Base-by-base conservation (phyloP, 768 basidiomycete genomes). In the Crucibulum laeve region DNA sequence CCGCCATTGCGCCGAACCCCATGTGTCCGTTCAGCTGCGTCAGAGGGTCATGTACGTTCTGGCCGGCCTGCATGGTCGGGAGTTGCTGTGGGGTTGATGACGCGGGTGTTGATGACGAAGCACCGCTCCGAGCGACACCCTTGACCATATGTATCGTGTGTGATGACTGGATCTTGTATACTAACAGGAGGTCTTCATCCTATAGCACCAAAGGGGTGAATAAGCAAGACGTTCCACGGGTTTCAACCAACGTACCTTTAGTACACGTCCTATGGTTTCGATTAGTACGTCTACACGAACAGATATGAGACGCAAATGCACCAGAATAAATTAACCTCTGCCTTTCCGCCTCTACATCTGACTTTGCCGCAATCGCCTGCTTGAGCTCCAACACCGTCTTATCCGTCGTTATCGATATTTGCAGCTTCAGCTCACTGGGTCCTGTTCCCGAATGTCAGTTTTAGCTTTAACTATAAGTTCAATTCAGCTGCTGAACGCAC, bases 141-240 rank as follows among this genome's bases (percentile, higher is more conserved):
- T 94, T 95, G 54, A 93, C 93, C 88, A 92, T 91, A 61, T 92
- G 92, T 32, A 94, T 81, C 0, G 91, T 93, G 59, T 96, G 89
- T 3, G 78, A 74, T 1, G 85, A 79, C 56, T 90, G 87, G 46
- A 96, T 92, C 73, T 96, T 95, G 77, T 96, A 96, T 5, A 73
- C 71, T 1, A 86, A 81, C 7, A 96, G 70, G 10, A 61, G 56
- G 54, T 97, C 92, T 39, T 95, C 91, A 52, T 91, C 90, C 84
- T 91, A 54, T 11, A 21, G 15, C 17, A 18, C 19, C 30, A 42
- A 23, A 35, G 33, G 32, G 32, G 24, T 19, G 33, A 21, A 26
- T 28, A 42, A 18, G 17, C 40, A 22, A n/a, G 17, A 5, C 47
- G 26, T 41, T 22, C 37, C 49, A 22, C 42, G 38, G 30, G 26